These are phyloP conservation scores for Nicotiana undulata DNA, from an alignment of 257 asterid species.

Conservation along the genomic window DNA sequence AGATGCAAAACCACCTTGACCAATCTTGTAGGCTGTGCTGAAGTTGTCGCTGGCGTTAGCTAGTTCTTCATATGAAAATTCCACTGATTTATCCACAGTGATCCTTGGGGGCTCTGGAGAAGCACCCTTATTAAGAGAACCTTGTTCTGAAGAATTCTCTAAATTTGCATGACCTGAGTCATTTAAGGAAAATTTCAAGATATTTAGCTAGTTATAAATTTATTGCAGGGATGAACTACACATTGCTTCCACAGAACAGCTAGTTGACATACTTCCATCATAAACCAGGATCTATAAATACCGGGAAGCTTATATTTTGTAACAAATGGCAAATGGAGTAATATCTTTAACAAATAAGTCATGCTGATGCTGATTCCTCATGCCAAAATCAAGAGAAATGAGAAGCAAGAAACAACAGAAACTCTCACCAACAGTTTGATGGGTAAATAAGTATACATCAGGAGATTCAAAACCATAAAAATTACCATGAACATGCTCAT, in stretches of 20 bases:
- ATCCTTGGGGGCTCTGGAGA: constrained; percentile 50
- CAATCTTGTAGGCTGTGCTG: constrained; percentile 49
- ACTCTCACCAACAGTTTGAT: not conserved
- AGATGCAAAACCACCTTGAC: constrained; percentile 86
- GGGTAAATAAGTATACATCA: not conserved
- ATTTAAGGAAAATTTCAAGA: not conserved
- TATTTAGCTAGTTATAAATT: not conserved
- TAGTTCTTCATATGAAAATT: constrained; percentile 63
- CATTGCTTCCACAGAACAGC: not conserved
- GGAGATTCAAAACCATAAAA: not conserved
- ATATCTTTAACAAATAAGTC: not conserved
- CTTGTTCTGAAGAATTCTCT: constrained; percentile 33
- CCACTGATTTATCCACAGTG: constrained; percentile 76
- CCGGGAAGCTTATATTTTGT: not conserved
- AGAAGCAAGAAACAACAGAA: not conserved
- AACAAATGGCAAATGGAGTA: not conserved
- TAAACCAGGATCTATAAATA: not conserved
- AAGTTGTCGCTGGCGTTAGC: constrained; percentile 59
- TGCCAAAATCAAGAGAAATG: not conserved
- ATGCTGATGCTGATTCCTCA: not conserved
- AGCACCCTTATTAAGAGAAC: constrained; percentile 20
- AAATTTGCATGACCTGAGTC: constrained; percentile 24
- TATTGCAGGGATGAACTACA: not conserved
- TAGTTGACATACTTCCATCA: not conserved
- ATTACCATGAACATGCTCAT: constrained; percentile 34